phyloP scores from a whole-genome alignment of 2,329 filamentous ascomycete genomes.

The Fusarium tjaetaba region DNA sequence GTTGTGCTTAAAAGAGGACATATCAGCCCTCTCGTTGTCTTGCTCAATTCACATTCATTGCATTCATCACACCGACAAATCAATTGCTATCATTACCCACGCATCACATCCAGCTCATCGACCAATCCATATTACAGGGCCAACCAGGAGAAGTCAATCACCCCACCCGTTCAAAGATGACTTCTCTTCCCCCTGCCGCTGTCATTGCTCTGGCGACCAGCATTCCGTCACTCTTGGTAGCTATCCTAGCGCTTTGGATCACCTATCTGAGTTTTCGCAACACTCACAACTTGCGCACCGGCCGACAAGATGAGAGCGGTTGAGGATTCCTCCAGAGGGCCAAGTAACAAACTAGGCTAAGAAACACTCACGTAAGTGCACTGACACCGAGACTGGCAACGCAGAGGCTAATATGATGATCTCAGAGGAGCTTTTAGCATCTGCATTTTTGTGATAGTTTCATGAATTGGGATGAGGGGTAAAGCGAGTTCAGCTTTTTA shows the following conservation, averaged over 20 bases:
- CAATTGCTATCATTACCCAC: neutral
- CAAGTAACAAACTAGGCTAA: neutral
- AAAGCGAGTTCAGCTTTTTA: fast-evolving
- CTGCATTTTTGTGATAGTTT: fast-evolving
- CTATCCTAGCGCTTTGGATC: neutral
- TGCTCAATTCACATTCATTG: fast-evolving
- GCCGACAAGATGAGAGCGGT: neutral
- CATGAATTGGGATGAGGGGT: fast-evolving
- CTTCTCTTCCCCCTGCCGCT: neutral
- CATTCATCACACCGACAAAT: neutral
- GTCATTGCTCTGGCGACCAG: neutral
- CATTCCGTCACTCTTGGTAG: neutral
- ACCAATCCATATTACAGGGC: neutral
- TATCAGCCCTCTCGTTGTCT: neutral
- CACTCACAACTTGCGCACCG: neutral
- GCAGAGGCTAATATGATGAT: neutral
- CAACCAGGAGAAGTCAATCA: neutral
- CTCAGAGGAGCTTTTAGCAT: fast-evolving
- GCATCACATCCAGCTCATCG: fast-evolving
- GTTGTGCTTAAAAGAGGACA: neutral
- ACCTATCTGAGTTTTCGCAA: neutral
- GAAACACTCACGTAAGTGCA: neutral
- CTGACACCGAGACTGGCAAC: neutral
- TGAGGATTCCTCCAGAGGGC: neutral
- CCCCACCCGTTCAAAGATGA: neutral